phyloP scores from a whole-genome alignment of 108 stramenopile genomes.

The Bacterosira constricta region DNA sequence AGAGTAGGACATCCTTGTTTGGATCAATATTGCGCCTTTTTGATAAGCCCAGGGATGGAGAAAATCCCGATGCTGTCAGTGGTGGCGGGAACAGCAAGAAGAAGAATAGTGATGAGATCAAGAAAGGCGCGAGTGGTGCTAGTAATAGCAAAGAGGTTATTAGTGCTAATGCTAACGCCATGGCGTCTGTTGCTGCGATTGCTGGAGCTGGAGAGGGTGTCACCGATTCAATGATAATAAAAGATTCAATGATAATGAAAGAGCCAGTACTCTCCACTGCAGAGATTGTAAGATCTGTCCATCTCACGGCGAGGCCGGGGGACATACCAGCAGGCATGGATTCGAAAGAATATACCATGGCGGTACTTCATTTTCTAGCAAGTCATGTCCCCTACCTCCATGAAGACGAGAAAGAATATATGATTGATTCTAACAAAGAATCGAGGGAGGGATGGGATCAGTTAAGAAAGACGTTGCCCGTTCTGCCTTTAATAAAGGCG shows the following conservation, averaged over 20 bases:
- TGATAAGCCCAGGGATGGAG: constrained; percentile 18
- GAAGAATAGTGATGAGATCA: background rate
- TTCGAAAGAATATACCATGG: constrained; percentile 76
- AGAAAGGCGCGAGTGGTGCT: background rate
- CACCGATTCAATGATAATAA: background rate
- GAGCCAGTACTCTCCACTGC: constrained; percentile 55
- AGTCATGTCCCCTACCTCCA: constrained; percentile 24
- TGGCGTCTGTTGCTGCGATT: background rate
- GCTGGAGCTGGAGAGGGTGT: background rate
- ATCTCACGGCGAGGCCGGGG: constrained; percentile 64
- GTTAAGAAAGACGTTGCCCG: constrained; percentile 27
- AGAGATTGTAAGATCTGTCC: constrained; percentile 58
- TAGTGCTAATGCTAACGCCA: background rate
- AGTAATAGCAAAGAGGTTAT: background rate
- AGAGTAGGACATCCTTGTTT: constrained; percentile 36
- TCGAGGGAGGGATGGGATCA: constrained; percentile 42
- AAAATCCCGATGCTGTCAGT: too few species aligned
- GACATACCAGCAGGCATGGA: constrained; percentile 70
- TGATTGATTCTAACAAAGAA: background rate
- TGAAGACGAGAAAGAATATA: constrained; percentile 22
- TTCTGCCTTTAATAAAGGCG: constrained; percentile 35
- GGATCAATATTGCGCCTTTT: constrained; percentile 45
- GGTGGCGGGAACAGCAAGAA: background rate
- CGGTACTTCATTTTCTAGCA: constrained; percentile 69
- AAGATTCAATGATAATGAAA: constrained; percentile 22